Conservation (phyloP, 2,329 filamentous ascomycete species). For the Phaeophleospora eucalypticola region DNA sequence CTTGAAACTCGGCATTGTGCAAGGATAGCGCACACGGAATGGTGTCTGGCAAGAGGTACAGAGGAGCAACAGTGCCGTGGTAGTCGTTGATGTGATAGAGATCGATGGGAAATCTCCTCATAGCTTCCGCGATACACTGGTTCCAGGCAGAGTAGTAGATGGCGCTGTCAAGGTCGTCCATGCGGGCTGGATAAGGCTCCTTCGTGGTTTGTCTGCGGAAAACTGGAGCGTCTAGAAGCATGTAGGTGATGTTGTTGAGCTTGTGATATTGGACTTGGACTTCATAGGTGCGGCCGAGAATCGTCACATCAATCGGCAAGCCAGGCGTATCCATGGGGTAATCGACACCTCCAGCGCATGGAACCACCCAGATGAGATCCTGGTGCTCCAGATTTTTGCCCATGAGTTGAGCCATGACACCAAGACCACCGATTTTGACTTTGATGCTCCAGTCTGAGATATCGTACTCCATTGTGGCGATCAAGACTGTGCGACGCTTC, state of each 20-base stretch:
- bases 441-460: constrained; percentile 68
- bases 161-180: constrained; percentile 65
- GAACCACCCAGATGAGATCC: constrained; percentile 56
- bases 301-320: constrained; percentile 59
- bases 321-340: constrained; percentile 58
- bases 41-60: constrained; percentile 61
- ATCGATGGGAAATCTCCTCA: constrained; percentile 59
- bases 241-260: constrained; percentile 63
- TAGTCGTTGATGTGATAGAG: constrained; percentile 67
- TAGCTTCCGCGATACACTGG: constrained; percentile 61
- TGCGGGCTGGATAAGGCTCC: constrained; percentile 62
- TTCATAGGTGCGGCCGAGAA: constrained; percentile 58
- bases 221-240: constrained; percentile 62
- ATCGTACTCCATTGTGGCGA: constrained; percentile 69
- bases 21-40: constrained; percentile 61
- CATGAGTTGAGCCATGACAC: constrained; percentile 68
- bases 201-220: constrained; percentile 61
- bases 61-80: constrained; percentile 59
- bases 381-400: constrained; percentile 61
- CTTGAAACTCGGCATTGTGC: constrained; percentile 67
- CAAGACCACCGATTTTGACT: constrained; percentile 67
- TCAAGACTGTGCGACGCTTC: constrained; percentile 54
- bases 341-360: constrained; percentile 57
- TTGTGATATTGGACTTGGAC: constrained; percentile 62
- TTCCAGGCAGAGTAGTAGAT: constrained; percentile 70